These are phyloP conservation scores for Linum tenue DNA, from an alignment of 345 rosid genomes.

Conservation along the genomic window DNA sequence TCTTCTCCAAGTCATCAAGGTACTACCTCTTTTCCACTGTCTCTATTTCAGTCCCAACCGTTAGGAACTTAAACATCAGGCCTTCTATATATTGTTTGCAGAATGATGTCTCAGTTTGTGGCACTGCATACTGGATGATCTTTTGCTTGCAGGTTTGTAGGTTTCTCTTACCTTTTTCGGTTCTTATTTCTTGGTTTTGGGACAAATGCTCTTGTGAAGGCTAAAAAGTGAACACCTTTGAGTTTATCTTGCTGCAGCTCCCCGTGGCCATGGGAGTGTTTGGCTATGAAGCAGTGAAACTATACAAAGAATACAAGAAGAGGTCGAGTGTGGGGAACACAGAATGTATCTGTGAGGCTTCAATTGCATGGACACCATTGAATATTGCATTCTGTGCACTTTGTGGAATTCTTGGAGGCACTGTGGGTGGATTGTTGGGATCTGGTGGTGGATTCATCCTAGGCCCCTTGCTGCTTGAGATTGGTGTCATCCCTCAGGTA, in stretches of 20 bases:
- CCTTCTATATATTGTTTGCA: constrained; percentile 24
- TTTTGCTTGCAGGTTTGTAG: constrained; percentile 64
- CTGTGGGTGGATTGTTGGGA: constrained; percentile 90
- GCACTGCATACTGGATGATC: constrained; percentile 64
- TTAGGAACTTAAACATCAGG: constrained; percentile 3
- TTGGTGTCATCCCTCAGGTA: constrained; percentile 95
- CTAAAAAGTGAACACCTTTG: not conserved
- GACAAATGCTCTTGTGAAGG: no score
- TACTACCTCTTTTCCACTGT: constrained; percentile 2
- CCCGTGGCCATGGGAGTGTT: constrained; percentile 56
- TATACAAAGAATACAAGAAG: constrained; percentile 48
- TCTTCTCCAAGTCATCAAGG: constrained; percentile 48
- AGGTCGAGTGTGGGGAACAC: constrained; percentile 52
- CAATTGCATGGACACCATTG: constrained; percentile 72
- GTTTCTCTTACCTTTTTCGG: not conserved
- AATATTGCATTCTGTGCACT: constrained; percentile 74
- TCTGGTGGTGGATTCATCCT: constrained; percentile 95
- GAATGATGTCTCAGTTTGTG: constrained; percentile 65
- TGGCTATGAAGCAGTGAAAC: constrained; percentile 57
- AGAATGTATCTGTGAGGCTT: constrained; percentile 73
- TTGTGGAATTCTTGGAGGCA: constrained; percentile 75
- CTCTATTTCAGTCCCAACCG: not conserved
- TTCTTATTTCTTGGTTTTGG: not conserved
- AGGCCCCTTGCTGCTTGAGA: constrained; percentile 91
- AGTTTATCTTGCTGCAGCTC: constrained; percentile 29